phyloP scores from a whole-genome alignment of 768 basidiomycete species.

The Amanita inopinata region DNA sequence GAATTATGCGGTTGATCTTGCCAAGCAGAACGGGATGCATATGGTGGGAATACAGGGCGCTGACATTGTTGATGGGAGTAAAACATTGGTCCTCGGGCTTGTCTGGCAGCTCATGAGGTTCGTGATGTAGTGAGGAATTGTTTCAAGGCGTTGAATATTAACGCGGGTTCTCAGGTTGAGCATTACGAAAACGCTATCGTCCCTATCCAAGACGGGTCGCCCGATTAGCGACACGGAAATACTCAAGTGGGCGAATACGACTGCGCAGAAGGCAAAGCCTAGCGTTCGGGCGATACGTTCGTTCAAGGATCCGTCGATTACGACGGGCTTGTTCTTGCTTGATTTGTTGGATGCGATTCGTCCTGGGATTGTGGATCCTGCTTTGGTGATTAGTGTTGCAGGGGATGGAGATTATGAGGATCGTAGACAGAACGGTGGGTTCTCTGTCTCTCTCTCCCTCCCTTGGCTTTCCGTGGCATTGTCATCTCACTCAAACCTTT shows the following conservation, averaged over 20 bases:
- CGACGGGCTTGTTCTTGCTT: slow-evolving; percentile 87
- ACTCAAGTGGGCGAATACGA: slow-evolving; percentile 92
- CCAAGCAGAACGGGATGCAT: slow-evolving; percentile 87
- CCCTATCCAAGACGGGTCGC: slow-evolving; percentile 57
- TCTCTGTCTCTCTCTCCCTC: too few species aligned
- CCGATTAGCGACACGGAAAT: slow-evolving; percentile 91
- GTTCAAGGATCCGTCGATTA: slow-evolving; percentile 89
- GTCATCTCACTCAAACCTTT: background rate
- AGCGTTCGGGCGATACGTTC: slow-evolving; percentile 62
- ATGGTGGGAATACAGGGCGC: slow-evolving; percentile 96
- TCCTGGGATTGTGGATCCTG: slow-evolving; percentile 92
- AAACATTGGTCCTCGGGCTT: slow-evolving; percentile 88
- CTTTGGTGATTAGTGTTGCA: slow-evolving; percentile 55
- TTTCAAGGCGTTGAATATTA: too few species aligned
- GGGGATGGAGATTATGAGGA: slow-evolving; percentile 73
- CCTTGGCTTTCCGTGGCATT: too few species aligned
- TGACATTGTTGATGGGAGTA: slow-evolving; percentile 90
- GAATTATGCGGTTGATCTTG: slow-evolving; percentile 92
- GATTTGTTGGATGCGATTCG: slow-evolving; percentile 85
- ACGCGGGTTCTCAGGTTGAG: slow-evolving; percentile 75
- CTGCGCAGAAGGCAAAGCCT: slow-evolving; percentile 63
- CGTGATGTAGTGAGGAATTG: too few species aligned
- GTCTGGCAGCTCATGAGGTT: slow-evolving; percentile 98
- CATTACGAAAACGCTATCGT: slow-evolving; percentile 82
- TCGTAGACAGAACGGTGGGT: slow-evolving; percentile 81